Conservation (phyloP, 2,329 filamentous ascomycete genomes). For the Arthrinium puccinioides region DNA sequence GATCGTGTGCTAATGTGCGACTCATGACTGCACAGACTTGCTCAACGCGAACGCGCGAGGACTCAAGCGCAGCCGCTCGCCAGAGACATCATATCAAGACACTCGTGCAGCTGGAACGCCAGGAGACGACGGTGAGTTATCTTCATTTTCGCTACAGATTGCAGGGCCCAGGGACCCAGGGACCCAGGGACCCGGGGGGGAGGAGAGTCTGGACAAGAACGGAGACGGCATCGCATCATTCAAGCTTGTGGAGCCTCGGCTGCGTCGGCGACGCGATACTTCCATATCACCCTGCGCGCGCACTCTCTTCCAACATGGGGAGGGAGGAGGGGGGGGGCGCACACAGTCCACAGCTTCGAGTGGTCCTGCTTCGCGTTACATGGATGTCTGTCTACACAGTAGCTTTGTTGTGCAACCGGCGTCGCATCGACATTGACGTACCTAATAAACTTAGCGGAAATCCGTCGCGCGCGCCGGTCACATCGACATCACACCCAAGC, state of each 20-base stretch:
- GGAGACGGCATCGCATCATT: too few species aligned
- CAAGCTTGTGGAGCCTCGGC: constrained; percentile 4
- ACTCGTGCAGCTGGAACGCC: constrained; percentile 43
- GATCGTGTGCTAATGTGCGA: constrained; percentile 19
- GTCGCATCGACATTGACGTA: background rate
- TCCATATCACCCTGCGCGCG: background rate
- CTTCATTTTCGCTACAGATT: background rate
- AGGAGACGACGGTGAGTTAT: constrained; percentile 68
- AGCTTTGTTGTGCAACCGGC: constrained; percentile 4
- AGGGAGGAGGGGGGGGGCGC: background rate
- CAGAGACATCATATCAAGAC: constrained; percentile 51
- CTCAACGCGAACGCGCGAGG: constrained; percentile 54
- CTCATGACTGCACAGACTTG: constrained; percentile 33
- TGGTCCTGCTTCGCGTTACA: constrained; percentile 1
- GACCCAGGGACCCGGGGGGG: too few species aligned
- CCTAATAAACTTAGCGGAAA: too few species aligned
- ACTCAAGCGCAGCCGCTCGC: constrained; percentile 73
- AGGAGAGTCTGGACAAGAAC: too few species aligned
- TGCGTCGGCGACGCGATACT: constrained; percentile 5
- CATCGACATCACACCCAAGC: too few species aligned
- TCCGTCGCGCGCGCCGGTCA: background rate
- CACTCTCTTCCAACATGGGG: background rate
- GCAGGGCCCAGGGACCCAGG: too few species aligned
- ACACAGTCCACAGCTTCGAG: background rate
- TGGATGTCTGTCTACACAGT: background rate